Conservation (phyloP, 2,329 filamentous ascomycete species). For the Domatiomyces globalis region DNA sequence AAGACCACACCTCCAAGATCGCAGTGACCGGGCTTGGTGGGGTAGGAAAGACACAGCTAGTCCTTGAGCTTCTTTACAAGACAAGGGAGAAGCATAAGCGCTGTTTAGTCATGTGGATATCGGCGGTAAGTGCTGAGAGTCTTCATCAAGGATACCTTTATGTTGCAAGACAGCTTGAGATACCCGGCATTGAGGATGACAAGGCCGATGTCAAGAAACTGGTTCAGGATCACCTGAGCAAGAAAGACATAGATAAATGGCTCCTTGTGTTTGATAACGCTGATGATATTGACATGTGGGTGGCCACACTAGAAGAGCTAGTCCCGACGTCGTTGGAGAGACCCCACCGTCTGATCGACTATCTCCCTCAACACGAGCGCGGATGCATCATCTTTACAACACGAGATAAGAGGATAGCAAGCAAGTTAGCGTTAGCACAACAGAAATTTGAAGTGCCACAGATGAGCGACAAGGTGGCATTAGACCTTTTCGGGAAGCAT, state of each 20-base stretch:
- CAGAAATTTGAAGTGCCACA: conserved; percentile 1
- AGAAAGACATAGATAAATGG: no score
- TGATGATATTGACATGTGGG: no score
- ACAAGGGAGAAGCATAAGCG: conserved; percentile 1
- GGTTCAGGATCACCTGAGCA: no score
- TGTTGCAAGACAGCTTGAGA: no score
- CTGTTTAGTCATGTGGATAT: no score
- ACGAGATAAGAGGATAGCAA: conserved; percentile 14
- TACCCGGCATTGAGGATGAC: no score
- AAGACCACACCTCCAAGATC: conserved; percentile 3
- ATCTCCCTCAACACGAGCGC: conserved; percentile 10
- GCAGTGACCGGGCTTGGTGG: conserved; percentile 5
- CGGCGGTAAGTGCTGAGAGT: no score
- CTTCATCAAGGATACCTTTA: no score
- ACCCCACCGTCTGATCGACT: conserved; percentile 1
- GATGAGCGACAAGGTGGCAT: background rate
- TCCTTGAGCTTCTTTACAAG: conserved; percentile 4
- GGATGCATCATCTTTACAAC: conserved; percentile 23
- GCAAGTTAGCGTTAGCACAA: conserved; percentile 16
- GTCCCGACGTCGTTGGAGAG: no score
- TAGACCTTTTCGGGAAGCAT: conserved; percentile 20
- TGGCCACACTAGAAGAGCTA: no score
- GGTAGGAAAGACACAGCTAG: conserved; percentile 6
- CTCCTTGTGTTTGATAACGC: no score
- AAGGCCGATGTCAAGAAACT: no score